These are phyloP conservation scores for Aureobasidium vineae DNA, from an alignment of 2,329 filamentous ascomycete species.

Conservation along the genomic window DNA sequence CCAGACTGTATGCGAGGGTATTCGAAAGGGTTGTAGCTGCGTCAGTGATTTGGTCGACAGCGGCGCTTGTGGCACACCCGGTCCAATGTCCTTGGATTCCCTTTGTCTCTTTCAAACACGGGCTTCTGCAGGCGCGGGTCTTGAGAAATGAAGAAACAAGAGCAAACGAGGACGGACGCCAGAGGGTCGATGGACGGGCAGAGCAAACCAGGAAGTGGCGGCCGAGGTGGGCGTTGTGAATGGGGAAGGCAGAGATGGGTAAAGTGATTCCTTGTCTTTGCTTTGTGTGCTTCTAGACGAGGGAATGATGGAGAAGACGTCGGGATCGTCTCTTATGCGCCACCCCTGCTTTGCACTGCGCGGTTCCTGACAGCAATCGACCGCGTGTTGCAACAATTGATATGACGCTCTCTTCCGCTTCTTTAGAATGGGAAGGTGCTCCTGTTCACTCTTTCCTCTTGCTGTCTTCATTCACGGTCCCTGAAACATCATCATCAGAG, in stretches of 20 bases:
- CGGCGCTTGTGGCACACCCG: constrained; percentile 25
- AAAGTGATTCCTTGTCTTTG: constrained; percentile 26
- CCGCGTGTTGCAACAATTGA: not conserved
- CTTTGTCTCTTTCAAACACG: constrained; percentile 25
- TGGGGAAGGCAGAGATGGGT: constrained; percentile 13
- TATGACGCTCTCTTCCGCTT: not conserved
- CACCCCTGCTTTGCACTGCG: constrained; percentile 9
- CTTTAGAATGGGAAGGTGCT: not conserved
- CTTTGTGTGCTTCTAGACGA: constrained; percentile 27
- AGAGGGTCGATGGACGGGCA: not conserved
- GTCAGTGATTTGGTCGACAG: constrained; percentile 14
- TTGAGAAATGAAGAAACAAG: constrained; percentile 16
- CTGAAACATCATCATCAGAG: constrained; percentile 20
- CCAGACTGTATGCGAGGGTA: not conserved
- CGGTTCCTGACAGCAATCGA: constrained; percentile 7
- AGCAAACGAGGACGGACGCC: constrained; percentile 5
- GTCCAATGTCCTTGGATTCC: constrained; percentile 23
- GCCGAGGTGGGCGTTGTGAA: constrained; percentile 23
- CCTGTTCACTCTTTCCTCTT: constrained; percentile 15
- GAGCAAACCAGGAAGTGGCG: constrained; percentile 24
- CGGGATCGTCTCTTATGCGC: constrained; percentile 22
- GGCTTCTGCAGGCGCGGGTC: constrained; percentile 21
- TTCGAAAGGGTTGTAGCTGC: not conserved
- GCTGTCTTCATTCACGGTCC: not conserved
- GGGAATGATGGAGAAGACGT: constrained; percentile 27